Percentiles rank a stretch among this genome's conserved stretches.
phyloP scores from a whole-genome alignment of 805 yeast genomes.

The Wickerhamomyces chaumierensis region DNA sequence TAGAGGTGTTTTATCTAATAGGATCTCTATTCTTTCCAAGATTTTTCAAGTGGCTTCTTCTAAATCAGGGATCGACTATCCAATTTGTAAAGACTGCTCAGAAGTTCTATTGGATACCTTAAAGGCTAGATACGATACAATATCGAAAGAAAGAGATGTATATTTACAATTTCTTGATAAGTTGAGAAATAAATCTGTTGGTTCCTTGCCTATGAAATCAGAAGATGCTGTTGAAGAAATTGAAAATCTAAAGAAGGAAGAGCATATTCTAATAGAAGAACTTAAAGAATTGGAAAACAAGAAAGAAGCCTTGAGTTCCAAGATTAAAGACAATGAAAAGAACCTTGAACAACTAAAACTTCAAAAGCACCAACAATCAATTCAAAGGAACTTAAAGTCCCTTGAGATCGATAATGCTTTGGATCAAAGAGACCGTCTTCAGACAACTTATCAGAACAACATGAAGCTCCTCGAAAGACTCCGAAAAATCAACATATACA shows the following conservation, averaged over 20 bases:
- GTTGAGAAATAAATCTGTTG: conserved; percentile 44
- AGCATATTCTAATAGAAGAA: conserved; percentile 34
- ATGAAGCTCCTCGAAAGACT: conserved; percentile 58
- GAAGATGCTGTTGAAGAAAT: conserved; percentile 15
- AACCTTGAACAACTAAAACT: conserved; percentile 35
- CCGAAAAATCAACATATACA: conserved; percentile 70
- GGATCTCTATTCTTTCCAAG: conserved; percentile 43
- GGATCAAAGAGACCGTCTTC: conserved; percentile 49
- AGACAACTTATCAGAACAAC: conserved; percentile 51
- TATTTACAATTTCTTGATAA: conserved; percentile 66
- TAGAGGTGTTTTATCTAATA: conserved; percentile 30
- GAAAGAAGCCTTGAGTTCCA: conserved; percentile 15
- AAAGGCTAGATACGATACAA: conserved; percentile 59
- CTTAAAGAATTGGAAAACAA: conserved; percentile 32
- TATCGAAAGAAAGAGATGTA: conserved; percentile 66
- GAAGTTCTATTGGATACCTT: conserved; percentile 50
- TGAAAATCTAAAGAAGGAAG: conserved; percentile 24
- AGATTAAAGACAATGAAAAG: conserved; percentile 27
- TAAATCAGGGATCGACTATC: conserved; percentile 71
- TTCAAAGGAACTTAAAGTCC: conserved; percentile 43
- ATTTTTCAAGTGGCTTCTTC: conserved; percentile 64
- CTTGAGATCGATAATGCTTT: conserved; percentile 38
- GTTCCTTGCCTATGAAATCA: conserved; percentile 17
- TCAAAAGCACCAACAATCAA: conserved; percentile 36
- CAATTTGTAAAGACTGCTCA: conserved; percentile 84